Evolutionary conservation across 2,329 filamentous ascomycete genomes (phyloP).

Genomic region (Ceratocystis colombiana): DNA sequence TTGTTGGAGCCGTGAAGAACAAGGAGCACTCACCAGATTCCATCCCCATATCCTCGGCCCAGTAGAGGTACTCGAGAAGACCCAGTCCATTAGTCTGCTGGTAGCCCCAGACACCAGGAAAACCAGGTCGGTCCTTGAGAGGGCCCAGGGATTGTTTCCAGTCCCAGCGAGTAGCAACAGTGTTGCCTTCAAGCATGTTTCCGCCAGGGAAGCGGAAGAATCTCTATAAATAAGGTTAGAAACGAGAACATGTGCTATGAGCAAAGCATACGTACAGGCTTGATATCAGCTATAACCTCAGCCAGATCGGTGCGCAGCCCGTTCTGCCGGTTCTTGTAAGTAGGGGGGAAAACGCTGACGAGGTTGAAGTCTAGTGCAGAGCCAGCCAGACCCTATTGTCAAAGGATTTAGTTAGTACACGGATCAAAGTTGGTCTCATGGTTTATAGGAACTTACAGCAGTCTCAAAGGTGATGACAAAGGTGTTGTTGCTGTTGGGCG

Average conservation of each 20-base stretch:
- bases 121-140: slow-evolving; percentile 45
- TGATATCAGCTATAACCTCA: slow-evolving; percentile 42
- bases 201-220: slow-evolving; percentile 57
- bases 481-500: slow-evolving; percentile 46
- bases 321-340: slow-evolving; percentile 48
- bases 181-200: slow-evolving; percentile 48
- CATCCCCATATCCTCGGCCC: slow-evolving; percentile 51
- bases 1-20: not conserved
- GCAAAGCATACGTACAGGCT: slow-evolving; percentile 35
- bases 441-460: slow-evolving; percentile 27
- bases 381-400: slow-evolving; percentile 31
- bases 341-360: slow-evolving; percentile 51
- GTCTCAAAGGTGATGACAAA: slow-evolving; percentile 46
- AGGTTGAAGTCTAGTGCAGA: slow-evolving; percentile 47
- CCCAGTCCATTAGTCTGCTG: slow-evolving; percentile 53
- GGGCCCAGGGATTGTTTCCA: slow-evolving; percentile 47
- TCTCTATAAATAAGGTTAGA: slow-evolving; percentile 30
- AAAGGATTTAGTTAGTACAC: slow-evolving; percentile 2
- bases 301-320: slow-evolving; percentile 48
- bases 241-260: too few relatives aligned
- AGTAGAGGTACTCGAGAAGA: slow-evolving; percentile 51
- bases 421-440: not conserved
- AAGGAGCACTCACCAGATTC: slow-evolving; percentile 36
- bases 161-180: slow-evolving; percentile 39
- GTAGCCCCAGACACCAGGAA: slow-evolving; percentile 49